These are phyloP conservation scores for Beta corolliflora DNA, from an alignment of 179 eudicot species.

Conservation along the genomic window DNA sequence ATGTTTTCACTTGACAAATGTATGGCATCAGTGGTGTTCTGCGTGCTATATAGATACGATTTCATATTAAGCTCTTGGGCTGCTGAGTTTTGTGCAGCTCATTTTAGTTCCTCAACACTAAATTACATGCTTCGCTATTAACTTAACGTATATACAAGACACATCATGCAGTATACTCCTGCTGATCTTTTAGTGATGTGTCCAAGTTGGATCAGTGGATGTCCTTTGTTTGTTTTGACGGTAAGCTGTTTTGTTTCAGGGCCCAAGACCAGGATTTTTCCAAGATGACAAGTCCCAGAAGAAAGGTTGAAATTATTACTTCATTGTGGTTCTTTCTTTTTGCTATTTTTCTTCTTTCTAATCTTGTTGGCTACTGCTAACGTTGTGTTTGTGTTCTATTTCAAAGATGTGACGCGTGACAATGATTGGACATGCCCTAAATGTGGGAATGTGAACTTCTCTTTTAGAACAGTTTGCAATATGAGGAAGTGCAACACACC, in stretches of 20 bases:
- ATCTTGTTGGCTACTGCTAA: neutral
- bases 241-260: conserved; percentile 42
- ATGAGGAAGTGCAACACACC: conserved; percentile 98
- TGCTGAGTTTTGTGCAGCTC: neutral
- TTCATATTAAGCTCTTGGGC: neutral
- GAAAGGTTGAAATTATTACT: conserved; percentile 42
- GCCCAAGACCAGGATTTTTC: conserved; percentile 76
- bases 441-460: conserved; percentile 95
- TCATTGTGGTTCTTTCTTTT: neutral
- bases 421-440: conserved; percentile 97
- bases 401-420: conserved; percentile 72
- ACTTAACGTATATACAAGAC: neutral
- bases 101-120: neutral
- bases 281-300: conserved; percentile 66
- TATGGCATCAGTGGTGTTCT: neutral
- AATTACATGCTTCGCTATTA: neutral
- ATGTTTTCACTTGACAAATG: conserved; percentile 25
- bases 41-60: neutral
- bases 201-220: neutral
- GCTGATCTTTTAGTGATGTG: neutral
- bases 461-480: conserved; percentile 89
- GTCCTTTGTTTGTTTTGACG: neutral
- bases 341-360: neutral
- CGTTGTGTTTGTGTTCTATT: neutral
- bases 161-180: neutral